Conservation (phyloP, 352 stramenopile species). For the Phytophthora macrochlamydospora region DNA sequence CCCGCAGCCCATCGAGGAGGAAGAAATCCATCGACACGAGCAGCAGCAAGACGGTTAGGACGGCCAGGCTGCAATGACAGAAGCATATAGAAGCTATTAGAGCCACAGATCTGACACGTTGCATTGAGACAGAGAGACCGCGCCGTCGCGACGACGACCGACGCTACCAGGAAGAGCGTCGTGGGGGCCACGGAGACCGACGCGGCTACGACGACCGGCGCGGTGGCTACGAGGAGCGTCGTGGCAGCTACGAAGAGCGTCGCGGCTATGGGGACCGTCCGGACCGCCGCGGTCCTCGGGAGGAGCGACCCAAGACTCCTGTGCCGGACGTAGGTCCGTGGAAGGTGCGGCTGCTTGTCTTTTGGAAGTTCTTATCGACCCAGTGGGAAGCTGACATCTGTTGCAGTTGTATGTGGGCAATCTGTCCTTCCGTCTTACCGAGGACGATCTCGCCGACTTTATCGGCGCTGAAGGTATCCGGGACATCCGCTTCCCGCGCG, state of each 20-base stretch:
- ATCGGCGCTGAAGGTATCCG: slow-evolving; percentile 58
- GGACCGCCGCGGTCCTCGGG: slow-evolving; percentile 23
- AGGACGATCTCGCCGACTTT: slow-evolving; percentile 78
- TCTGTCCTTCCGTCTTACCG: slow-evolving; percentile 69
- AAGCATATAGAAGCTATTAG: background rate
- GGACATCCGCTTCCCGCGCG: slow-evolving; percentile 76
- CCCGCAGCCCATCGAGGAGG: slow-evolving; percentile 42
- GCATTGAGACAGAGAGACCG: slow-evolving; percentile 11
- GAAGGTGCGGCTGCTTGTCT: slow-evolving; percentile 50
- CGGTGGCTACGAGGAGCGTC: slow-evolving; percentile 33
- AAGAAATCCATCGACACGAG: slow-evolving; percentile 41
- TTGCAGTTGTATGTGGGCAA: slow-evolving; percentile 83
- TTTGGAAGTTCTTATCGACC: background rate
- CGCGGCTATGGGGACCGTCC: slow-evolving; percentile 43
- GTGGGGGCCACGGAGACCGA: slow-evolving; percentile 35
- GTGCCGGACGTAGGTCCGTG: slow-evolving; percentile 78
- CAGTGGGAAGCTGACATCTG: background rate
- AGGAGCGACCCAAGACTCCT: slow-evolving; percentile 72
- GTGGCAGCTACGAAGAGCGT: slow-evolving; percentile 44
- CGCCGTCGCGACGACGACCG: slow-evolving; percentile 10
- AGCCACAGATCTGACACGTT: no score
- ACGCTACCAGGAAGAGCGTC: slow-evolving; percentile 20
- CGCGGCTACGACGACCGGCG: slow-evolving; percentile 28
- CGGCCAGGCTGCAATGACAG: background rate
- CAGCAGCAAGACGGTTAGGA: slow-evolving; percentile 34